Base-by-base conservation (phyloP, 768 basidiomycete genomes). In the Mycena olivaceomarginata region DNA sequence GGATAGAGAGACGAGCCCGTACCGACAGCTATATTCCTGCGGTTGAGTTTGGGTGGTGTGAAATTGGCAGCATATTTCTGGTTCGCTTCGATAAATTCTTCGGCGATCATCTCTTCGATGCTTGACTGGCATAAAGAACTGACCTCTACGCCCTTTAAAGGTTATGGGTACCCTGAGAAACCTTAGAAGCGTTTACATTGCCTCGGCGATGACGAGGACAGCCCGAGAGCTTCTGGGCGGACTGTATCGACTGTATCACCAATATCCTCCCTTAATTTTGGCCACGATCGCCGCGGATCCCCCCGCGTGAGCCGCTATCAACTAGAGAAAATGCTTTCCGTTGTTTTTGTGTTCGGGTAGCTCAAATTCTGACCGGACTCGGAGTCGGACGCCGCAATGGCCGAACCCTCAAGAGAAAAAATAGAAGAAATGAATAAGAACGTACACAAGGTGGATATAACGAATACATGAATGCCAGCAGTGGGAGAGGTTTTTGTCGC, bases 11-110 rank as follows among this genome's bases (percentile, higher is more conserved):
- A 46, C 5, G 39, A 15, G 31, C 15, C n/a, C 64, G 25, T n/a
- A 89, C 87, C 83, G 72, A 89, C 83, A 40, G 84, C 82, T 22
- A 87, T 81, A 75, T 87, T 86, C 81, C 88, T 89, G 12, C 11
- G 20, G 11, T 18, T n/a, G 39, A 72, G 39, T 89, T 89, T 9
- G 85, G 87, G 20, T 73, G 86, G 88, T 48, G 85, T 83, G 66
- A 90, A 90, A 53, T 60, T 80, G 43, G 85, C 82, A 72, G 82
- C 88, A 77, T 90, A 91, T 64, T 79, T 67, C 45, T 81, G 84
- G 81, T 90, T 91, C 57, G 76, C 70, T 60, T 72, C 18, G 18
- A 67, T 9, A n/a, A 64, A 63, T 12, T 72, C 60, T 64, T 46
- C 25, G 16, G 48, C 62, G 53, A 15, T 39, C 76, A 72, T 72